Evolutionary conservation across 306 rosid genomes (phyloP).

Genomic region (Quercus dentata): DNA sequence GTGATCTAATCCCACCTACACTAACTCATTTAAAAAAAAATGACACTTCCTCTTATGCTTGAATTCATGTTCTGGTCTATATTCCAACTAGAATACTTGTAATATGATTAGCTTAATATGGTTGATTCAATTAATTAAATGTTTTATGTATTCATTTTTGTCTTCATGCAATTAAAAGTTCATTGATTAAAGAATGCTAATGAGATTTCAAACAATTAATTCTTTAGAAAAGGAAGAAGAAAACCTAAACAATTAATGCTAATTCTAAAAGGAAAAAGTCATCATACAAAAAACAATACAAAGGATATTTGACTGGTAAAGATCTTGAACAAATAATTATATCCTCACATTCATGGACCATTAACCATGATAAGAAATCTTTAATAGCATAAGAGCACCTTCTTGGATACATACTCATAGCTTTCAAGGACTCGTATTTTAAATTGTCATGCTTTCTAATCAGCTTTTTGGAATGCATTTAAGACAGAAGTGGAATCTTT

Average conservation of each 20-base stretch:
- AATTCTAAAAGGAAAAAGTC: too few relatives aligned
- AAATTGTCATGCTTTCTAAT: neutral
- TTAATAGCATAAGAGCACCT: neutral
- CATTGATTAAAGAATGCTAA: neutral
- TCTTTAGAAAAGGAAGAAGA: neutral
- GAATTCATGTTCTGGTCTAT: too few relatives aligned
- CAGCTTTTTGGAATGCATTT: neutral
- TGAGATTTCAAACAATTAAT: neutral
- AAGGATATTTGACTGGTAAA: constrained; percentile 12
- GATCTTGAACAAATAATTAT: neutral
- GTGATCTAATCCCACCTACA: too few relatives aligned
- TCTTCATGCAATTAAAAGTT: too few relatives aligned
- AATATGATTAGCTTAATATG: too few relatives aligned
- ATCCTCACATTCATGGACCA: neutral
- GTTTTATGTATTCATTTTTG: too few relatives aligned
- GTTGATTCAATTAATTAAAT: too few relatives aligned
- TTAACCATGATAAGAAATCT: neutral
- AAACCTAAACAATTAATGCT: neutral
- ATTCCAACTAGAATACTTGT: too few relatives aligned
- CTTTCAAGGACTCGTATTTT: neutral
- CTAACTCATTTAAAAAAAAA: too few relatives aligned
- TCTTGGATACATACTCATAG: neutral
- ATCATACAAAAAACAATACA: neutral
- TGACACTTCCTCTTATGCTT: too few relatives aligned
- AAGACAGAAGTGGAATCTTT: neutral